phyloP scores from a whole-genome alignment of 1,284 basidiomycete genomes.

The Naganishia cerealis region DNA sequence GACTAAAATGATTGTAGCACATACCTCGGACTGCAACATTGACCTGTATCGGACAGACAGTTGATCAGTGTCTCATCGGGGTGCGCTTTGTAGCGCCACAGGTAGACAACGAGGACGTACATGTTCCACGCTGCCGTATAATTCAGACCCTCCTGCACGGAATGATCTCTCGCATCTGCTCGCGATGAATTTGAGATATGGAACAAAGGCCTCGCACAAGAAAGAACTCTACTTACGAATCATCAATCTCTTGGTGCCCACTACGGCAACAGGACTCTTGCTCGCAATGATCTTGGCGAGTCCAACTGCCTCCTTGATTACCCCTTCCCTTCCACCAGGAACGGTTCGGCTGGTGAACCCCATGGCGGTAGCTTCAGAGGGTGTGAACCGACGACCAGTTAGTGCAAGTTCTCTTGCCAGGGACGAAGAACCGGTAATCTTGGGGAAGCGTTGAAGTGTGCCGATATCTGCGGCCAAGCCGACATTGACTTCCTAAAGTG shows the following conservation, averaged over 20 bases:
- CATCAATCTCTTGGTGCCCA: slow-evolving; percentile 75
- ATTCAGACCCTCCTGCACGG: slow-evolving; percentile 73
- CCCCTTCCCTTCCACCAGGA: slow-evolving; percentile 63
- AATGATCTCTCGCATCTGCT: slow-evolving; percentile 71
- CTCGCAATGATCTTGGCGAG: slow-evolving; percentile 67
- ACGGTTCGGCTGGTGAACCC: slow-evolving; percentile 78
- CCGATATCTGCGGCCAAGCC: slow-evolving; percentile 89
- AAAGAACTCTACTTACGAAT: slow-evolving; percentile 24
- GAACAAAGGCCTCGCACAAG: slow-evolving; percentile 43
- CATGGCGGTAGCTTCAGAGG: slow-evolving; percentile 68
- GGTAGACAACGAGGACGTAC: slow-evolving; percentile 37
- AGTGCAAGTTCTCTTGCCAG: slow-evolving; percentile 77
- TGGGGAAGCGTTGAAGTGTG: slow-evolving; percentile 79
- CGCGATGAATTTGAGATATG: not conserved
- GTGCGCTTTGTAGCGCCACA: not conserved
- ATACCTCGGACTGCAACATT: slow-evolving; percentile 66
- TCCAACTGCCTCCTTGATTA: slow-evolving; percentile 61
- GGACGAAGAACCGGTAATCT: slow-evolving; percentile 75
- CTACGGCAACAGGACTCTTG: slow-evolving; percentile 79
- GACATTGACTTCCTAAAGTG: slow-evolving; percentile 76
- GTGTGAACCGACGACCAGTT: slow-evolving; percentile 71
- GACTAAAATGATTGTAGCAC: slow-evolving; percentile 35
- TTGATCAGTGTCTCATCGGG: not conserved
- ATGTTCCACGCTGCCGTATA: slow-evolving; percentile 78
- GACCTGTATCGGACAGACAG: slow-evolving; percentile 36